Conservation (phyloP, 2,329 filamentous ascomycete genomes). For the Aspergillus sp. region DNA sequence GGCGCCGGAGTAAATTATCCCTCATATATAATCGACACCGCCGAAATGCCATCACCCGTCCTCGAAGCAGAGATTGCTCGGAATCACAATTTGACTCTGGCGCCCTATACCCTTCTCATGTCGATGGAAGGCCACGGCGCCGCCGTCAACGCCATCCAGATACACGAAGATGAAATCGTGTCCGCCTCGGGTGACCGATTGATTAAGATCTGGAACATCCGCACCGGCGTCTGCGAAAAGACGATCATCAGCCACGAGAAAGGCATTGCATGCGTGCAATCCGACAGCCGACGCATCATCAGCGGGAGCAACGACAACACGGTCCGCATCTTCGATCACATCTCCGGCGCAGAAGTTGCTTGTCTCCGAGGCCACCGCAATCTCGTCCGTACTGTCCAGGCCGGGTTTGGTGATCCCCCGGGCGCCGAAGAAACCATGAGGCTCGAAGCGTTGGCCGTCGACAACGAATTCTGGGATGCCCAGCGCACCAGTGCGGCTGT, state of each 20-base stretch:
- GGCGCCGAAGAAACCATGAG: constrained; percentile 75
- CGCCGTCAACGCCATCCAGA: constrained; percentile 94
- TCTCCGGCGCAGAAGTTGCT: constrained; percentile 83
- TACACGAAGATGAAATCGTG: constrained; percentile 80
- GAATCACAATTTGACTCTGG: constrained; percentile 45
- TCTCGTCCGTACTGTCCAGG: constrained; percentile 90
- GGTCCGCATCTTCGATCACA: constrained; percentile 89
- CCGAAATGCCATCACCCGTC: constrained; percentile 38
- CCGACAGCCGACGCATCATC: constrained; percentile 88
- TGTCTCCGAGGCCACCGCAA: constrained; percentile 78
- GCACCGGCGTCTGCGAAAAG: constrained; percentile 70
- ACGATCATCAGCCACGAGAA: constrained; percentile 87
- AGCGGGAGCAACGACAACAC: constrained; percentile 96
- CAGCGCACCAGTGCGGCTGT: constrained; percentile 47
- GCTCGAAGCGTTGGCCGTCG: constrained; percentile 69
- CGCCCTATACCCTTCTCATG: constrained; percentile 75
- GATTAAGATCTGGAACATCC: constrained; percentile 94
- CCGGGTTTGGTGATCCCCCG: constrained; percentile 85
- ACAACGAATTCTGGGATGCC: constrained; percentile 68
- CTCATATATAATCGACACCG: constrained; percentile 55
- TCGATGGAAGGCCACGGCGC: constrained; percentile 80
- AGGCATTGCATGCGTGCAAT: constrained; percentile 96
- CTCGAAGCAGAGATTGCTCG: constrained; percentile 46
- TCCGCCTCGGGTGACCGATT: constrained; percentile 92
- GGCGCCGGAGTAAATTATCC: constrained; percentile 49